Evolutionary conservation across 495 filamentous ascomycete species (phyloP), one percentile per base, ranked within the genome.

Genomic region (Aspergillus bridgeri): DNA sequence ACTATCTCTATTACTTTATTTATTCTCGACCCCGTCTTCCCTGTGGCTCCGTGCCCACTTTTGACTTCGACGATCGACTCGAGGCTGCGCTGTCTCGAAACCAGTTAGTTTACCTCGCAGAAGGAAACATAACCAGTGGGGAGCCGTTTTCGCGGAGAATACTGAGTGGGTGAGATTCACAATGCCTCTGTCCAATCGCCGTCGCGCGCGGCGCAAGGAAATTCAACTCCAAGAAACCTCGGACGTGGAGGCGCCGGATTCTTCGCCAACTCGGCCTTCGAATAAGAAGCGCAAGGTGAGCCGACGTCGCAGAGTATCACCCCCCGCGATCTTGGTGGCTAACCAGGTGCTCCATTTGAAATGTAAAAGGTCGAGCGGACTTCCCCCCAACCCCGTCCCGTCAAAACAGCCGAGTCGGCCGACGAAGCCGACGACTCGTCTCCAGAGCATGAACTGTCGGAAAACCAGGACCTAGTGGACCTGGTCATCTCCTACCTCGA

Each of bases 281-380:
- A 86, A 84, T 69, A 89, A 88, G 69, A 85, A 88, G 75, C 88
- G 84, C 76, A 89, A 88, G 85, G 87, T 88, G 74, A 71, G 73
- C 74, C 38, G 38, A 11, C 24, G 20, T 27, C 33, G 33, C 33
- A 38, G 33, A 38, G 33, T 9, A 29, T 20, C n/a, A 7, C 19
- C 29, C 20, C 8, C 22, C 15, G 9, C 6, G 47, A 25, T 25
- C 23, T 20, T n/a, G 2, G 22, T 52, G 3, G 17, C 23, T 20
- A 18, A 33, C 5, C 17, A n/a, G n/a, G 45, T 38, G 33, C 9
- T 15, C n/a, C 21, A 11, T 21, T 29, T 48, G n/a, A 51, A 27
- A 17, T 29, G 20, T 42, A 22, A 17, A 46, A 78, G 76, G 69
- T 79, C 60, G 75, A 79, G 18, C 64, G 67, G 61, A 57, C 63